These are phyloP conservation scores for Escovopsis sp. DNA, from an alignment of 2,329 filamentous ascomycete genomes.

Conservation along the genomic window DNA sequence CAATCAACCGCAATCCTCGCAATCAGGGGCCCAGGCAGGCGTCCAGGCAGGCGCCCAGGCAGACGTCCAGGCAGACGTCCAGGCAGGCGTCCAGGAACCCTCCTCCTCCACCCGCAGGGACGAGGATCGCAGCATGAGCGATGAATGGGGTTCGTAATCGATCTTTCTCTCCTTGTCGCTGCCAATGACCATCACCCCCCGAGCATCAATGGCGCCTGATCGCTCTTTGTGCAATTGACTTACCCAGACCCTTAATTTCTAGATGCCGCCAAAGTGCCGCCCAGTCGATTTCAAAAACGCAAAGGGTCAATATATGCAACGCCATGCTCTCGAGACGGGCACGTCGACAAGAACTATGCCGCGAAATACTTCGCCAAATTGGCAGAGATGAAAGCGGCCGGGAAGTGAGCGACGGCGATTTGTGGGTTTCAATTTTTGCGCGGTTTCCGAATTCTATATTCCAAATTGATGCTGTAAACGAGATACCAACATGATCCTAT, in stretches of 20 bases:
- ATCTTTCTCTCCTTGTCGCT: too few relatives aligned
- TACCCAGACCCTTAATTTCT: neutral
- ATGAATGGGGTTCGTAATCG: slow-evolving; percentile 32
- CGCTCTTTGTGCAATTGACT: neutral
- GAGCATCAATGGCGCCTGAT: too few relatives aligned
- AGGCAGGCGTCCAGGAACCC: slow-evolving; percentile 16
- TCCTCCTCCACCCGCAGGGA: slow-evolving; percentile 13
- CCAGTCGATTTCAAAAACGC: slow-evolving; percentile 54
- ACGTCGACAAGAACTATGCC: slow-evolving; percentile 44
- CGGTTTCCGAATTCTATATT: neutral
- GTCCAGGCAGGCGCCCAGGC: slow-evolving; percentile 13
- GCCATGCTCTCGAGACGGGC: slow-evolving; percentile 48
- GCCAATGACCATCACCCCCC: too few relatives aligned
- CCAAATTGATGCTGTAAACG: neutral
- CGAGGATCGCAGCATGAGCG: slow-evolving; percentile 23
- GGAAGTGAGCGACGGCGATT: slow-evolving; percentile 16
- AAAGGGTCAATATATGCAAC: slow-evolving; percentile 56
- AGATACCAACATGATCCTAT: neutral
- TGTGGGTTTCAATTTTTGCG: neutral
- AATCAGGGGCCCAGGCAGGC: slow-evolving; percentile 10
- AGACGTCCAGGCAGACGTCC: too few relatives aligned
- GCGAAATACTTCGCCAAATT: slow-evolving; percentile 47
- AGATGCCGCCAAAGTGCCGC: slow-evolving; percentile 54
- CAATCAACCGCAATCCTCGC: slow-evolving; percentile 4
- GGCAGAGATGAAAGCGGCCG: slow-evolving; percentile 31